Evolutionary conservation across 2,329 filamentous ascomycete genomes (phyloP).

Genomic region (Penicillium sp.): DNA sequence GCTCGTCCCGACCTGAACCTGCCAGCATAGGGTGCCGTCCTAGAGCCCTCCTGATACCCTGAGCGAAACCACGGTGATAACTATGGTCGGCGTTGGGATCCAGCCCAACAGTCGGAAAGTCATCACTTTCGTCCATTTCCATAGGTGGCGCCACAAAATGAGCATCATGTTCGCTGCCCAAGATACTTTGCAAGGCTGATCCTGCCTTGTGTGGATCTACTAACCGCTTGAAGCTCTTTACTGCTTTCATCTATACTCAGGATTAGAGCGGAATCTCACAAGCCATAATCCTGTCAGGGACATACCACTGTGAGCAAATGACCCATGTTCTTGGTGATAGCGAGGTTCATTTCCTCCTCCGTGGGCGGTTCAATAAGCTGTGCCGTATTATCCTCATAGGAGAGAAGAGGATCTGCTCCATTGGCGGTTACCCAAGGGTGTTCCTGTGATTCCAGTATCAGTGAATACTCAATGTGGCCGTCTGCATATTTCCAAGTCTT

Average conservation of each 20-base stretch:
- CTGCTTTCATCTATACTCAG: conserved; percentile 76
- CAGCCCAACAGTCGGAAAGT: conserved; percentile 30
- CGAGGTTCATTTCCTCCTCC: conserved; percentile 84
- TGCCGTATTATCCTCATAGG: conserved; percentile 82
- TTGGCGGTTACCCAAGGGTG: conserved; percentile 91
- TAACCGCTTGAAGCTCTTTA: conserved; percentile 81
- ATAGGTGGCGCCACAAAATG: conserved; percentile 62
- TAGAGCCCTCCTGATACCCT: conserved; percentile 54
- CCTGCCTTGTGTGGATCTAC: conserved; percentile 60
- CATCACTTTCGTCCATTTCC: conserved; percentile 51
- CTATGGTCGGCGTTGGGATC: conserved; percentile 22
- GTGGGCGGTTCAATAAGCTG: conserved; percentile 81
- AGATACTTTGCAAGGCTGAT: conserved; percentile 59
- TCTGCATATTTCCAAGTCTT: conserved; percentile 10
- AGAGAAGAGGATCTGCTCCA: conserved; percentile 76
- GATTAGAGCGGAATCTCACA: not conserved
- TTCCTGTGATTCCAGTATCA: conserved; percentile 57
- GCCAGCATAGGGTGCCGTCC: conserved; percentile 57
- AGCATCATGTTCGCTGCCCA: conserved; percentile 58
- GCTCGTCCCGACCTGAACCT: conserved; percentile 36
- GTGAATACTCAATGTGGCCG: conserved; percentile 5
- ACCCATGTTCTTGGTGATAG: conserved; percentile 87
- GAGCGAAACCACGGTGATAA: conserved; percentile 43
- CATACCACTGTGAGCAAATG: conserved; percentile 78
- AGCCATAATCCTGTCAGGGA: not conserved